Evolutionary conservation across 768 basidiomycete species (phyloP), one percentile per base, ranked within the genome.

Genomic region (Grammothele lineata): DNA sequence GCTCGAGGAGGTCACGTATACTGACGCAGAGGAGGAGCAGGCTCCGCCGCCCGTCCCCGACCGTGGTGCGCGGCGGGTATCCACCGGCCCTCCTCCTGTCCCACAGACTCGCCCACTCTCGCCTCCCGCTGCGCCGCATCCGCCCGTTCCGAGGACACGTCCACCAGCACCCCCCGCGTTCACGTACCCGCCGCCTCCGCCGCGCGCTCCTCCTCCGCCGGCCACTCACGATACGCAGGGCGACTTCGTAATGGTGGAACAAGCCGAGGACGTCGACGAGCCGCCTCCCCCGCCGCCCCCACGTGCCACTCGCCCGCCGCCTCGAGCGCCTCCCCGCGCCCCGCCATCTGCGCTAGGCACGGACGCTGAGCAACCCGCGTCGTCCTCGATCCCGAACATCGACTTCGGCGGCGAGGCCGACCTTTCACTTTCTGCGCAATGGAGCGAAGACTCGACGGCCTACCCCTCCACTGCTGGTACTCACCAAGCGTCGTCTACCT

Each of bases 1-100:
- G 58, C 68, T 80, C 12, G 85, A 87, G 54, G 84, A 87, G 53
- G 76, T 83, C 8, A 69, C 65, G 8, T 71, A 81, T 48, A 77
- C 80, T 27, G 71, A 77, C 22, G 65, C 61, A 4, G 64, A 63
- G 42, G 76, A 75, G 45, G 73, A 74, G 41, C 66, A 65, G 3
- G 74, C 79, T 11, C 42, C 51, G 0, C 80, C 82, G 19, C 77
- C 80, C 8, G 67, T 81, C 23, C 81, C 84, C 14, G 66, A 73
- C 22, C 75, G 81, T 21, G 62, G 54, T 18, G 61, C 60, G 12
- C 62, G 68, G 19, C 66, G 67, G 24, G 45, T 61, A 27, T 57
- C 47, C n/a, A 34, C 45, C 1, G 50, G 50, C 7, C 50, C 53
- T 2, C 53, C 56, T 12, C 51, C 55, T n/a, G 36, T 58, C 2